These are phyloP conservation scores for Aurifilum marmelostoma DNA, from an alignment of 2,329 filamentous ascomycete species.

Conservation along the genomic window DNA sequence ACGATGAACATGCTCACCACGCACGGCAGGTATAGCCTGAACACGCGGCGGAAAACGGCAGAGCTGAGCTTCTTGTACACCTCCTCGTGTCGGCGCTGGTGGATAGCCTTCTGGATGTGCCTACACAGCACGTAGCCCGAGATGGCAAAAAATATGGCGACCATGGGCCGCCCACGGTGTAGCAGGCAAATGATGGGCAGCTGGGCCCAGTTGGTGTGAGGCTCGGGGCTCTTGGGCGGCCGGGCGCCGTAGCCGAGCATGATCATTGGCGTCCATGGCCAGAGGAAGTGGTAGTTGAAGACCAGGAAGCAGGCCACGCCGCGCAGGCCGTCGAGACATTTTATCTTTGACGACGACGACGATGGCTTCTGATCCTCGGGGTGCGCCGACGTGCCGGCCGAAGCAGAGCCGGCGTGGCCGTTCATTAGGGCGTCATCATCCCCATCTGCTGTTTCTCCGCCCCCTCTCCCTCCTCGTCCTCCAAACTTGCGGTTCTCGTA, in stretches of 20 bases:
- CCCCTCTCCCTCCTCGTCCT: not conserved
- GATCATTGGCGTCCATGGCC: constrained; percentile 45
- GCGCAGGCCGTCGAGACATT: constrained; percentile 45
- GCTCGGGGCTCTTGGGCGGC: constrained; percentile 41
- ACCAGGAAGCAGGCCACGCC: constrained; percentile 47
- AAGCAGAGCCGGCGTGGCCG: not conserved
- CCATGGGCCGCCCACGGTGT: constrained; percentile 46
- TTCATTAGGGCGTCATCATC: not conserved
- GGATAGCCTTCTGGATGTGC: constrained; percentile 43
- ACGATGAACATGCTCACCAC: constrained; percentile 47
- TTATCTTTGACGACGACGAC: constrained; percentile 40
- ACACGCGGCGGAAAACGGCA: constrained; percentile 43
- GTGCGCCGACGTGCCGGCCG: not conserved
- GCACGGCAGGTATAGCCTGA: constrained; percentile 46
- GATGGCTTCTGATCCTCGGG: not conserved
- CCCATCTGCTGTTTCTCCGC: not conserved
- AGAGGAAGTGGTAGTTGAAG: constrained; percentile 48
- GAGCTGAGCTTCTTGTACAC: constrained; percentile 44
- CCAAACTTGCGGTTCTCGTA: not conserved
- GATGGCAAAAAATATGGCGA: constrained; percentile 49
- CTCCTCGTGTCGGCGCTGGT: constrained; percentile 40
- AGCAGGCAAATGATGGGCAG: constrained; percentile 46
- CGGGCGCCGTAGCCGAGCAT: constrained; percentile 46
- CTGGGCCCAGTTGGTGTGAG: constrained; percentile 38
- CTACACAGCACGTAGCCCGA: constrained; percentile 47